phyloP scores from a whole-genome alignment of 2,329 filamentous ascomycete species.

The Dactylellina sp. region DNA sequence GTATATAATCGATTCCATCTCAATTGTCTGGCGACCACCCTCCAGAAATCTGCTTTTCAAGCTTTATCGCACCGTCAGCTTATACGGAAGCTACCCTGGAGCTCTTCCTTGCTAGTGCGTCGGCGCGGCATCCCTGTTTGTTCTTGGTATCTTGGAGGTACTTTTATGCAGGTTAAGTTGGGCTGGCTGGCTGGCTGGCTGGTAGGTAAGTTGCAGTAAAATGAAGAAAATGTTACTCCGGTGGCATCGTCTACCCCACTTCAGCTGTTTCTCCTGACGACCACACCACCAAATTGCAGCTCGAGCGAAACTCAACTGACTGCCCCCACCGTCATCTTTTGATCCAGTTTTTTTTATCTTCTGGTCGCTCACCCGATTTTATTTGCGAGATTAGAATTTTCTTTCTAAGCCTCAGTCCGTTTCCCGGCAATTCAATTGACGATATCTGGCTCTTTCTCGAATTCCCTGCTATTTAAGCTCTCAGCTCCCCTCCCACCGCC shows the following conservation, averaged over 20 bases:
- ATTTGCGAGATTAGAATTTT: not conserved
- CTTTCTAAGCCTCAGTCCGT: not conserved
- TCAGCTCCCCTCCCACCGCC: not conserved
- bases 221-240: conserved; percentile 4
- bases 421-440: conserved; percentile 36
- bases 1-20: too few relatives aligned
- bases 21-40: too few relatives aligned
- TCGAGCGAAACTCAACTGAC: not conserved
- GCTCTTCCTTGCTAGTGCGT: too few relatives aligned
- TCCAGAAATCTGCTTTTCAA: too few relatives aligned
- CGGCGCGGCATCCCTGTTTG: too few relatives aligned
- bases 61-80: too few relatives aligned
- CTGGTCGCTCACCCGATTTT: conserved; percentile 9
- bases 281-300: conserved; percentile 8
- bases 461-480: conserved; percentile 36
- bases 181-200: too few relatives aligned
- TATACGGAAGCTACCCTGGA: too few relatives aligned
- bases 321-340: conserved; percentile 16
- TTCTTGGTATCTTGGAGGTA: too few relatives aligned
- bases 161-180: too few relatives aligned
- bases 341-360: conserved; percentile 10
- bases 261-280: not conserved
- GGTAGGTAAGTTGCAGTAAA: too few relatives aligned
- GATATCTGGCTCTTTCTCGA: conserved; percentile 30
- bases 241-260: conserved; percentile 9